phyloP scores from a whole-genome alignment of 345 rosid genomes.

The Eucalyptus globulus region DNA sequence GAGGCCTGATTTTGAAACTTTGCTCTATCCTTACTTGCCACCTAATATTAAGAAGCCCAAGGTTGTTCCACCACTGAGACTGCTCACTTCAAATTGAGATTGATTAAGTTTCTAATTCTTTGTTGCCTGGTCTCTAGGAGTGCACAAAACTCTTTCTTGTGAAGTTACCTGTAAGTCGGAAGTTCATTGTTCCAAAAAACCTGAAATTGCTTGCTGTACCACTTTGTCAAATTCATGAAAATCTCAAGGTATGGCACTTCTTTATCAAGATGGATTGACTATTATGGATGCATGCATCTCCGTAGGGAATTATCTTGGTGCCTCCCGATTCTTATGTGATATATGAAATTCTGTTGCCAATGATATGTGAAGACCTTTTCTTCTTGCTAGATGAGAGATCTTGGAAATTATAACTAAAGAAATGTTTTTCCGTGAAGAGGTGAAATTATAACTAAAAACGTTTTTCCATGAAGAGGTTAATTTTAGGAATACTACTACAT shows the following conservation, averaged over 20 bases:
- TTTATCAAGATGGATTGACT: not conserved
- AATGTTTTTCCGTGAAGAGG: not conserved
- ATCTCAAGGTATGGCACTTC: conserved; percentile 38
- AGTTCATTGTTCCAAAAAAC: conserved; percentile 67
- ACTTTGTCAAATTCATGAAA: conserved; percentile 59
- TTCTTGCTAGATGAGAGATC: not conserved
- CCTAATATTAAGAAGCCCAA: conserved; percentile 54
- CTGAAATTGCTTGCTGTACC: conserved; percentile 84
- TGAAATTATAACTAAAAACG: not conserved
- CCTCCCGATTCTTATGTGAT: not conserved
- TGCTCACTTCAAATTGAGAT: not conserved
- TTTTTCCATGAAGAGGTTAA: not conserved
- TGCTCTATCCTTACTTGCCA: conserved; percentile 50
- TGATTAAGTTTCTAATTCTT: not conserved
- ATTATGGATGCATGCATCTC: not conserved
- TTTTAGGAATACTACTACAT: not conserved
- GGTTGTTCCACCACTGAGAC: conserved; percentile 20
- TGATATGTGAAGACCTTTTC: not conserved
- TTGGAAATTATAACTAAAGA: not conserved
- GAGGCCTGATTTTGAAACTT: conserved; percentile 70
- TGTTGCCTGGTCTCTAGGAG: conserved; percentile 25
- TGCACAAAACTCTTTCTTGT: conserved; percentile 75
- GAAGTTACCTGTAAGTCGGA: conserved; percentile 39
- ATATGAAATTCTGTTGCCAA: not conserved
- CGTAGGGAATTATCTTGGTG: not conserved